Conservation (phyloP, 345 rosid species). For the Pistacia integerrima region DNA sequence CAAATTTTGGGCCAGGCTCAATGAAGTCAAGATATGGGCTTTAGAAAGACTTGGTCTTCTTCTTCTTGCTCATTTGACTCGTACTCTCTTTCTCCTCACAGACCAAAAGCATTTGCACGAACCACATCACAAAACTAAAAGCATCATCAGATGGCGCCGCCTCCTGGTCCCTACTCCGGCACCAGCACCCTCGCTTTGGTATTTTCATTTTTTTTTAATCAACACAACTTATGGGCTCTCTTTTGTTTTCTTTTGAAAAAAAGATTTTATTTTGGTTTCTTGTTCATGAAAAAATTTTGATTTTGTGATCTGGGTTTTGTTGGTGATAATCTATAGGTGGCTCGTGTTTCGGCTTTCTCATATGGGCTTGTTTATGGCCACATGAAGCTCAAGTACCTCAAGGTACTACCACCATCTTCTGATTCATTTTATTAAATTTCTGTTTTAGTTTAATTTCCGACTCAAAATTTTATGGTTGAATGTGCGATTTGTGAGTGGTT, state of each 20-base stretch:
- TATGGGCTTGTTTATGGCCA: slow-evolving; percentile 75
- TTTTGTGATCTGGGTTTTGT: slow-evolving; percentile 4
- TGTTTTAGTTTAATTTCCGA: not conserved
- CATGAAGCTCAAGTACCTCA: slow-evolving; percentile 79
- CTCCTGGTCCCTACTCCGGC: slow-evolving; percentile 88
- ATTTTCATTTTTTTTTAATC: not conserved
- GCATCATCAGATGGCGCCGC: slow-evolving; percentile 55
- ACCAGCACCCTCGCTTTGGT: slow-evolving; percentile 86
- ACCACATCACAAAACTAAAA: not conserved
- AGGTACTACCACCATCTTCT: slow-evolving; percentile 37
- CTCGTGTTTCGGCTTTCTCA: slow-evolving; percentile 84
- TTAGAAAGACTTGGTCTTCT: no score
- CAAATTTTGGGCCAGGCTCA: no score
- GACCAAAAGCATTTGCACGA: not conserved
- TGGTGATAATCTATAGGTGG: slow-evolving; percentile 49
- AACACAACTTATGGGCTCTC: not conserved
- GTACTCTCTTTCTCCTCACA: not conserved
- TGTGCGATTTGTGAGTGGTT: not conserved
- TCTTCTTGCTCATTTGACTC: not conserved
- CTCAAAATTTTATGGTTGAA: not conserved
- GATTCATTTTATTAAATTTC: not conserved
- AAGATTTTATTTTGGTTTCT: not conserved
- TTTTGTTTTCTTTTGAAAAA: not conserved
- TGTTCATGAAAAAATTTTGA: not conserved
- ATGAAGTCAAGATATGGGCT: no score